Evolutionary conservation across 225 moss, liverwort and hornwort genomes (phyloP).

Genomic region (Physcomitrium patens): DNA sequence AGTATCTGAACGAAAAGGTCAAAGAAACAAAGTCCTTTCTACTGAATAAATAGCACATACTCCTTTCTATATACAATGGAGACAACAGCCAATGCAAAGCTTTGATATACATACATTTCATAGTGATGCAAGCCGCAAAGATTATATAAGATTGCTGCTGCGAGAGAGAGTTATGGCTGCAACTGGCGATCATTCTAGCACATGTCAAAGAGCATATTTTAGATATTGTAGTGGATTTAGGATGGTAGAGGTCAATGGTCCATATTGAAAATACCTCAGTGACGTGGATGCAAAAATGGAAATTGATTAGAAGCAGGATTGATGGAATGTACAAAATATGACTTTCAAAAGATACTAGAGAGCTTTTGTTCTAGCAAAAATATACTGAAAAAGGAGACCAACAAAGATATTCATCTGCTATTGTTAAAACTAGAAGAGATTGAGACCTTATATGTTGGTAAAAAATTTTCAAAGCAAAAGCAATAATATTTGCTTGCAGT

Average conservation of each 20-base stretch:
- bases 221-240: slow-evolving; percentile 36
- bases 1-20: slow-evolving; percentile 17
- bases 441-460: neutral
- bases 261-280: slow-evolving; percentile 18
- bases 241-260: slow-evolving; percentile 28
- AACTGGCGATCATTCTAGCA: neutral
- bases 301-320: slow-evolving; percentile 9
- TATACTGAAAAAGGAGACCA: slow-evolving; percentile 4
- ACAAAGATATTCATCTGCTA: slow-evolving; percentile 9
- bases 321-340: neutral
- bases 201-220: slow-evolving; percentile 31
- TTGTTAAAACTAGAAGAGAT: slow-evolving; percentile 19
- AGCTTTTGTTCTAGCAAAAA: slow-evolving; percentile 1
- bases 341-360: neutral
- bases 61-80: neutral
- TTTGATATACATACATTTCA: slow-evolving; percentile 24
- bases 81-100: slow-evolving; percentile 5
- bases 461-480: neutral
- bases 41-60: neutral
- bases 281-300: slow-evolving; percentile 3
- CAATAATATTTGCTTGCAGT: slow-evolving; percentile 21
- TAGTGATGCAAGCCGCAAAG: slow-evolving; percentile 23
- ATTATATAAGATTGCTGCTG: slow-evolving; percentile 31
- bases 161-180: slow-evolving; percentile 7
- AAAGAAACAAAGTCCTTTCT: slow-evolving; percentile 14